Base-by-base conservation (phyloP, 371 early-diverging fungal species). In the Rhizopus delemar region DNA sequence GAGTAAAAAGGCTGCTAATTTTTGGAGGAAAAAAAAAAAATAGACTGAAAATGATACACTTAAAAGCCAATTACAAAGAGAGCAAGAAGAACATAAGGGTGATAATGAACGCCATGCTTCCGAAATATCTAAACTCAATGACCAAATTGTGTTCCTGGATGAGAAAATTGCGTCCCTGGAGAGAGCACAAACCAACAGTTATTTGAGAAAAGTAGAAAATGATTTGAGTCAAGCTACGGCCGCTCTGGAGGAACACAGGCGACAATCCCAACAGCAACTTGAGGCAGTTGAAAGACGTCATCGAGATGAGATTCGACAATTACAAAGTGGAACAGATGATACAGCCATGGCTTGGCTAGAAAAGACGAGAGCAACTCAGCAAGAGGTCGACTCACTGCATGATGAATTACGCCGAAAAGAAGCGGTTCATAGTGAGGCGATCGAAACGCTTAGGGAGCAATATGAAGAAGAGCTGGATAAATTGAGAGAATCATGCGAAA, bases 301-400 rank as follows among this genome's bases (percentile, higher is more conserved):
- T 57, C 62, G 74, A 32, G 69, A 70, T 28, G 75, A 77, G 39
- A 77, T 77, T 46, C 57, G 73, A 29, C 69, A 72, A 33, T 15
- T 72, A 11, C 75, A 72, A 43, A 74, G 59, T 28, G 78, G 73
- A 5, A 70, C 59, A 22, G 78, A 77, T 38, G 78, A 77, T 55
- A 73, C 73, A 0, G 75, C 78, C 5, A 56, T 69, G 45, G 73
- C 64, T 12, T 77, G 78, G 78, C 16, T 77, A 7, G 75, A 74
- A 48, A 77, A 74, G 35, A 73, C 70, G 4, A 65, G 56, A 34
- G 58, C 69, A 32, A 60, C 69, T 0, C 78, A 77, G 50, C 69
- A 68, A 31, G 63, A 77, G 53, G 43, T 77, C 5, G 68, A 70
- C 36, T 60, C 65, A 9, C 32, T 77, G n/a, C 69, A 70, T 28